Conservation (phyloP, 768 basidiomycete genomes). For the Podaxis mareebaensis region DNA sequence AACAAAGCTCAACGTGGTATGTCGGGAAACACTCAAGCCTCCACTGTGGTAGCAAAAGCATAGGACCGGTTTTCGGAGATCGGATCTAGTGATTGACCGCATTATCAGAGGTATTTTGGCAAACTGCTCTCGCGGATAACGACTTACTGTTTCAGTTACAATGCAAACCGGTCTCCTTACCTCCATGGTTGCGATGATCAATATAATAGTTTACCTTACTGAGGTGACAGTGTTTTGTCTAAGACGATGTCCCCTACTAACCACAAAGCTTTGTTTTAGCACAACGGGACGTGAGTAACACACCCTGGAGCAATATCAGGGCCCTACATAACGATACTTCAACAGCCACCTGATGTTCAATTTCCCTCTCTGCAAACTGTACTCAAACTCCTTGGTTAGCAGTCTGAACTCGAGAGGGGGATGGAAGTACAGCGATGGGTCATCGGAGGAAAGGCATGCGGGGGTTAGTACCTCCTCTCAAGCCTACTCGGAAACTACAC, state of each 20-base stretch:
- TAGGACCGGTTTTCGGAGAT: constrained; percentile 41
- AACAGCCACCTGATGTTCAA: constrained; percentile 38
- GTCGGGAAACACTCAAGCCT: background rate
- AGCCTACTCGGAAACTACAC: background rate
- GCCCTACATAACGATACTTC: background rate
- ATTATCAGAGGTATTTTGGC: constrained; percentile 36
- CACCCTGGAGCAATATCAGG: no score
- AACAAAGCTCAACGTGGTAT: background rate
- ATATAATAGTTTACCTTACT: constrained; percentile 32
- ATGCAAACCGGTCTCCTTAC: constrained; percentile 39
- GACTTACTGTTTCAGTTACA: constrained; percentile 27
- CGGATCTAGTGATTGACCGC: constrained; percentile 42
- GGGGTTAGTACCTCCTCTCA: background rate
- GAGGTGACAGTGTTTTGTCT: constrained; percentile 18
- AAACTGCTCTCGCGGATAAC: background rate
- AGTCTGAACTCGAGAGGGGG: constrained; percentile 30
- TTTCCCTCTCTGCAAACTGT: constrained; percentile 39
- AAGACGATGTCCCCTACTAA: background rate
- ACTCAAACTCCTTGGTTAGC: constrained; percentile 42
- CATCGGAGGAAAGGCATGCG: background rate
- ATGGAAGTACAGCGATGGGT: background rate
- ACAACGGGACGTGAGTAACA: constrained; percentile 11
- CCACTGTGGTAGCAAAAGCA: constrained; percentile 32
- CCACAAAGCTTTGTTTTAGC: background rate
- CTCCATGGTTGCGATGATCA: constrained; percentile 32